A percentile compares a stretch with the other conserved stretches of the same genome.
Evolutionary conservation across 1,284 basidiomycete genomes (phyloP).

Genomic region (Trametes sp.): DNA sequence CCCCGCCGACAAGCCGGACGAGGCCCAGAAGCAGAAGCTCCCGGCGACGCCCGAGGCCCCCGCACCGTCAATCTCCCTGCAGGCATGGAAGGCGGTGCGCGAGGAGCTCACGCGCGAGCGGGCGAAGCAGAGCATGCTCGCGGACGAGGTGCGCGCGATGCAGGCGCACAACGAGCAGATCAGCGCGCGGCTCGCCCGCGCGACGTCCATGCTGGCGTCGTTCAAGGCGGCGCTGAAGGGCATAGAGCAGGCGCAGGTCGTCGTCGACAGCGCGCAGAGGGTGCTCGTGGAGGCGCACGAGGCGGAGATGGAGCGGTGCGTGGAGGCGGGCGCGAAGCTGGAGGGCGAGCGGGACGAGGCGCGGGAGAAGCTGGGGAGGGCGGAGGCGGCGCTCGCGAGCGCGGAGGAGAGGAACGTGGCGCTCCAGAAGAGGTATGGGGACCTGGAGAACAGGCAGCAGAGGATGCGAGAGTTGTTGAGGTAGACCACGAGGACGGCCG

Average conservation of each 20-base stretch:
- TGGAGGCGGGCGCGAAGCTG: background rate
- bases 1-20: no score
- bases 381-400: conserved; percentile 29
- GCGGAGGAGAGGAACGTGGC: background rate
- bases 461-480: background rate
- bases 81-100: no score
- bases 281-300: background rate
- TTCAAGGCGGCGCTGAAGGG: no score
- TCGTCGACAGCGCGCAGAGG: background rate
- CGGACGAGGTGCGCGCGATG: no score
- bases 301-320: background rate
- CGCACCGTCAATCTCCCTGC: no score
- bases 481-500: background rate
- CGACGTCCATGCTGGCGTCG: no score
- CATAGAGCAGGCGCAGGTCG: background rate
- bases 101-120: no score
- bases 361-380: conserved; percentile 24
- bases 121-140: no score
- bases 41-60: no score
- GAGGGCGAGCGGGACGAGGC: conserved; percentile 26
- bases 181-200: no score
- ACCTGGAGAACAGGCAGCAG: background rate
- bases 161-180: no score
- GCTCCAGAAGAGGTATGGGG: background rate
- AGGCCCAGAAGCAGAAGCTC: no score